These are phyloP conservation scores for Telopea speciosissima DNA, from an alignment of 177 flowering plant species.

Conservation along the genomic window DNA sequence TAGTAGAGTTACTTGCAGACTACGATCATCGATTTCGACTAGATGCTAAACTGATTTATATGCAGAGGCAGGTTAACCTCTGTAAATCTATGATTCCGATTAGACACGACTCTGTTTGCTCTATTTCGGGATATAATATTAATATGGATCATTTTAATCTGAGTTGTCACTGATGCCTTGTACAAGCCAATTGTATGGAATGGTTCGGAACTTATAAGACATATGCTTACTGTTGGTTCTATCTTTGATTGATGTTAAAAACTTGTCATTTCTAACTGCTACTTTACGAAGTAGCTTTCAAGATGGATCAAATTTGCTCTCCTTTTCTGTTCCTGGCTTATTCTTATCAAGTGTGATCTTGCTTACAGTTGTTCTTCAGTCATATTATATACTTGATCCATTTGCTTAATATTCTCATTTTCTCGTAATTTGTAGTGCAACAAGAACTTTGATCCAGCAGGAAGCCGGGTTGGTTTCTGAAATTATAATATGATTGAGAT, in stretches of 20 bases:
- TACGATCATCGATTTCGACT: background rate
- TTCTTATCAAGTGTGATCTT: background rate
- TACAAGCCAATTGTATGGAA: no score
- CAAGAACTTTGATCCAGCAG: no score
- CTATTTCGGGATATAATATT: background rate
- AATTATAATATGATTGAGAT: no score
- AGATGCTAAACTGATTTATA: background rate
- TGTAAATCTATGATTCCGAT: background rate
- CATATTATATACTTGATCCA: background rate
- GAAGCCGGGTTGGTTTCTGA: no score
- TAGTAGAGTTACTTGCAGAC: background rate
- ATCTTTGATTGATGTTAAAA: background rate
- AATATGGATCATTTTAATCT: background rate
- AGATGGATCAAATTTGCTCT: background rate
- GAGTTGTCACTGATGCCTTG: no score
- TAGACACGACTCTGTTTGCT: background rate
- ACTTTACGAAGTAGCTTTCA: background rate
- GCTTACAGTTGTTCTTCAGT: background rate
- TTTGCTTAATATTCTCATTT: background rate
- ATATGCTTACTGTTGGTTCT: no score
- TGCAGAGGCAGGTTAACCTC: background rate
- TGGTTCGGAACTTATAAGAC: no score
- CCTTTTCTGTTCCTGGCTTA: background rate
- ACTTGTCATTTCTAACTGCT: background rate
- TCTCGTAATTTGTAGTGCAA: no score